phyloP scores from a whole-genome alignment of 108 stramenopile genomes.

The Hondaea fermentalgiana region DNA sequence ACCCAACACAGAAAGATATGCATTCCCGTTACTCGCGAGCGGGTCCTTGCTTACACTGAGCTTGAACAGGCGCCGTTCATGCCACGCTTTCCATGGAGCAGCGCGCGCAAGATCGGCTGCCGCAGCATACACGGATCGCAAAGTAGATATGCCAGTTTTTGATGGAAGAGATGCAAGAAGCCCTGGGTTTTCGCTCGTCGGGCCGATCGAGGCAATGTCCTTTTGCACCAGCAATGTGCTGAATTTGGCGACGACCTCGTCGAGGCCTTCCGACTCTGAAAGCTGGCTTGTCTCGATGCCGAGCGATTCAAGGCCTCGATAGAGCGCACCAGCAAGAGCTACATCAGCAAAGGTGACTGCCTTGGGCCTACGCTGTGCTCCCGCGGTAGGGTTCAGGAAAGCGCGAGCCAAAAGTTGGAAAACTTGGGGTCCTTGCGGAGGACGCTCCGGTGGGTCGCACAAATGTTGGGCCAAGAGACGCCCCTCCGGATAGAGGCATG shows the following conservation, averaged over 20 bases:
- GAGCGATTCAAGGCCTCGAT: not conserved
- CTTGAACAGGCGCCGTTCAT: not conserved
- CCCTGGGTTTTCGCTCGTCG: not conserved
- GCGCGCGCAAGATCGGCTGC: not conserved
- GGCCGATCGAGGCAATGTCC: not conserved
- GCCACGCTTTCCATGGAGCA: not conserved
- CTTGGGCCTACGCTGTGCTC: not conserved
- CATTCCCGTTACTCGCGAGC: not conserved
- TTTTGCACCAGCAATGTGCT: not conserved
- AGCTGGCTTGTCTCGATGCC: not conserved
- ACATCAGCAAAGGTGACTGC: not conserved
- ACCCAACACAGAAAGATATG: not conserved
- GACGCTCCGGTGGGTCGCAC: not conserved
- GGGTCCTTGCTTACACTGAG: not conserved
- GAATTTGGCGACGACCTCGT: slow-evolving; percentile 1
- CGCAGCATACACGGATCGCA: not conserved
- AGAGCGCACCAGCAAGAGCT: not conserved
- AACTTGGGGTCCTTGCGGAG: not conserved
- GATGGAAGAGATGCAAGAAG: not conserved
- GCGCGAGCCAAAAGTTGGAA: not conserved
- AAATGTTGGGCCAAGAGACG: not conserved
- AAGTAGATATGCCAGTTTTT: not conserved
- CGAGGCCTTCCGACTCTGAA: not conserved
- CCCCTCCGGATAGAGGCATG: not conserved
- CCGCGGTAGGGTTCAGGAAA: not conserved